Conservation (phyloP, 352 stramenopile genomes). For the Pythium scleroteichum region DNA sequence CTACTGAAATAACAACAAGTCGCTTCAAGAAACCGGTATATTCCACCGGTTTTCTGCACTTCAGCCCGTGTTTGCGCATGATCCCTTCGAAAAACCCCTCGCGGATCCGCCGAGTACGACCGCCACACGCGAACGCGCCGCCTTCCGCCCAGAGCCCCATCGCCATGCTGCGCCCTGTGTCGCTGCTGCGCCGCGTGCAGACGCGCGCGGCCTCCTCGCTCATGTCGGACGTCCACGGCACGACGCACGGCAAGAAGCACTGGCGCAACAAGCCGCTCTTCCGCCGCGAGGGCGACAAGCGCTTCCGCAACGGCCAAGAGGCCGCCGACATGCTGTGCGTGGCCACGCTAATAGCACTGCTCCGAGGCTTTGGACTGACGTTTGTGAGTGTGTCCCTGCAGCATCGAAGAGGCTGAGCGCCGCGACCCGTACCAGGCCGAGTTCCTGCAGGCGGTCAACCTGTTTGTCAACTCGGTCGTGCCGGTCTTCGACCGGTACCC, state of each 20-base stretch:
- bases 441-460: conserved; percentile 75
- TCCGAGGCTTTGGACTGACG: too few species aligned
- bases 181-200: conserved; percentile 5
- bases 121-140: not conserved
- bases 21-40: conserved; percentile 3
- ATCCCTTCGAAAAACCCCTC: not conserved
- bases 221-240: conserved; percentile 89
- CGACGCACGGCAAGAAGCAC: conserved; percentile 87
- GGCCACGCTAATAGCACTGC: not conserved
- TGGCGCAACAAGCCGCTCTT: conserved; percentile 98
- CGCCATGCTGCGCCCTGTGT: not conserved
- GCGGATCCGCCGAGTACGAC: not conserved
- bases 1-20: conserved; percentile 4
- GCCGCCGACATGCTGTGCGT: conserved; percentile 92
- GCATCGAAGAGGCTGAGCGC: conserved; percentile 69
- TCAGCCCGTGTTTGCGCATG: conserved; percentile 19
- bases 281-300: conserved; percentile 94
- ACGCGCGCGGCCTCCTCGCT: conserved; percentile 43
- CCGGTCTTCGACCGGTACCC: conserved; percentile 87
- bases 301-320: conserved; percentile 95
- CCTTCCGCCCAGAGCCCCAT: not conserved
- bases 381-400: conserved; percentile 11
- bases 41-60: conserved; percentile 14
- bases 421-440: conserved; percentile 73
- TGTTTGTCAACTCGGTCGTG: conserved; percentile 82